phyloP scores from a whole-genome alignment of 495 filamentous ascomycete genomes.

The Penicillium macrosclerotiorum region DNA sequence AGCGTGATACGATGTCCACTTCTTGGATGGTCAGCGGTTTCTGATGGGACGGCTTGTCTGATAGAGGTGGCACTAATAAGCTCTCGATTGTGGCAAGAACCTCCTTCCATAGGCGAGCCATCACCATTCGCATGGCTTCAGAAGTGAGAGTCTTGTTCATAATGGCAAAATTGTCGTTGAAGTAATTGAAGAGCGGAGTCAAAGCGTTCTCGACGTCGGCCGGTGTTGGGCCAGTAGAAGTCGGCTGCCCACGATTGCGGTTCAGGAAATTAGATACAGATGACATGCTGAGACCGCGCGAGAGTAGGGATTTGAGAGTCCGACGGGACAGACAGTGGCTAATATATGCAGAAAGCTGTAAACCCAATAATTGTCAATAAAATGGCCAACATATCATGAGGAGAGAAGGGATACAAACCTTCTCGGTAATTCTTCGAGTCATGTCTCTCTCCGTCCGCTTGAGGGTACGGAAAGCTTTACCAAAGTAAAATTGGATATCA shows the following conservation, averaged over 20 bases:
- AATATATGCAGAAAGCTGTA: slow-evolving; percentile 89
- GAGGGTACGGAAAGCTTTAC: slow-evolving; percentile 90
- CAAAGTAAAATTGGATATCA: slow-evolving; percentile 98
- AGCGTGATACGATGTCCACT: slow-evolving; percentile 91
- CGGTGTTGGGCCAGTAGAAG: slow-evolving; percentile 59
- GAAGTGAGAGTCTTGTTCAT: slow-evolving; percentile 95
- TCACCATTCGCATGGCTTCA: slow-evolving; percentile 92
- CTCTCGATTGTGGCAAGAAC: slow-evolving; percentile 87
- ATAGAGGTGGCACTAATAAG: slow-evolving; percentile 88
- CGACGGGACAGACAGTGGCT: slow-evolving; percentile 82
- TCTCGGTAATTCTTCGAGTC: slow-evolving; percentile 96
- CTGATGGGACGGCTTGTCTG: slow-evolving; percentile 91
- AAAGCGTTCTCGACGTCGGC: slow-evolving; percentile 78
- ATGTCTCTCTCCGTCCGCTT: slow-evolving; percentile 97
- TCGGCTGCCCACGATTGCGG: slow-evolving; percentile 53
- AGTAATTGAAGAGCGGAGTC: slow-evolving; percentile 90
- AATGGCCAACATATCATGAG: neutral
- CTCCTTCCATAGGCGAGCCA: slow-evolving; percentile 98
- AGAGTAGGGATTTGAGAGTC: slow-evolving; percentile 70
- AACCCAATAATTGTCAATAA: neutral
- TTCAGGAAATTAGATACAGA: slow-evolving; percentile 79
- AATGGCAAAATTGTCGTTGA: slow-evolving; percentile 98
- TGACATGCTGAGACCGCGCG: slow-evolving; percentile 67
- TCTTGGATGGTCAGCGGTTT: slow-evolving; percentile 84
- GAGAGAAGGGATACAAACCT: slow-evolving; percentile 54